Percentiles rank a stretch among this genome's conserved stretches.
Conservation (phyloP, 1,284 basidiomycete species). For the Cutaneotrichosporon sp. region DNA sequence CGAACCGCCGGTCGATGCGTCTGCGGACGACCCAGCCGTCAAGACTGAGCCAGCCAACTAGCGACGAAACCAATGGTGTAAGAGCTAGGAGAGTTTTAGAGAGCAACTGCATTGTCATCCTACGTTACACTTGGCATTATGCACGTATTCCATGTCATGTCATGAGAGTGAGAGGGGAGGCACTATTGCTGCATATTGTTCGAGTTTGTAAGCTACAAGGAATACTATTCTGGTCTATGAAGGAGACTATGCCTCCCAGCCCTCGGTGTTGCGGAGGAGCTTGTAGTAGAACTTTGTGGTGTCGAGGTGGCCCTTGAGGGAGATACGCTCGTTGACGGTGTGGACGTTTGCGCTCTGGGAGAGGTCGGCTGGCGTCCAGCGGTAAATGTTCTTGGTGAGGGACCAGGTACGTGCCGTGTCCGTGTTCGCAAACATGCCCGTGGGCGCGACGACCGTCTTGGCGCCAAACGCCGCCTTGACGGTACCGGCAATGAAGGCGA, state of each 20-base stretch:
- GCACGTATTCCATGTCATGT: too few relatives aligned
- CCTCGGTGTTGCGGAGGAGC: slow-evolving; percentile 50
- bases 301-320: slow-evolving; percentile 46
- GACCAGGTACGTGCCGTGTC: slow-evolving; percentile 50
- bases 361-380: slow-evolving; percentile 47
- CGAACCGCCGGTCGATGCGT: too few relatives aligned
- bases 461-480: slow-evolving; percentile 46
- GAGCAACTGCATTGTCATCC: too few relatives aligned
- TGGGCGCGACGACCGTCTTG: slow-evolving; percentile 49
- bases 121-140: too few relatives aligned
- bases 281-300: slow-evolving; percentile 52
- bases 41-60: slow-evolving; percentile 5
- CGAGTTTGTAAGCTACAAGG: too few relatives aligned
- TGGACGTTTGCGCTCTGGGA: slow-evolving; percentile 46
- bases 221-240: too few relatives aligned
- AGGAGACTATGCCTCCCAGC: slow-evolving; percentile 26
- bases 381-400: slow-evolving; percentile 50
- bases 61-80: too few relatives aligned
- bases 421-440: slow-evolving; percentile 50
- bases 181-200: too few relatives aligned
- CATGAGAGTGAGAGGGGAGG: too few relatives aligned
- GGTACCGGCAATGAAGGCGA: slow-evolving; percentile 47
- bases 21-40: neutral
- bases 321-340: slow-evolving; percentile 52
- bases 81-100: too few relatives aligned